These are phyloP conservation scores for Hyphopichia wangnamkhiaoensis DNA, from an alignment of 1,139 yeast genomes.

Conservation along the genomic window DNA sequence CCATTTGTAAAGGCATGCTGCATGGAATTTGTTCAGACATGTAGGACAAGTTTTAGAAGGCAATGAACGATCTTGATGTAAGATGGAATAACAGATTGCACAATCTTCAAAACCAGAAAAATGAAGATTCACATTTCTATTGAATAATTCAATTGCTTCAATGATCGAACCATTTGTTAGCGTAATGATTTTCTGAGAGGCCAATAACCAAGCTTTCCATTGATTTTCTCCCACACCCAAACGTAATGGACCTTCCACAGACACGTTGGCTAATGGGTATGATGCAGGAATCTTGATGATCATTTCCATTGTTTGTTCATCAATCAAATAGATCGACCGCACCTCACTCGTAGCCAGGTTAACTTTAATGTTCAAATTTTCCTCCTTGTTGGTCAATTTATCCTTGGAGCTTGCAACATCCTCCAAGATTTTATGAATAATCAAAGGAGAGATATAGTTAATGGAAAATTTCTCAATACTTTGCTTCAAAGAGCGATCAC, in stretches of 20 bases:
- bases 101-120: constrained; percentile 95
- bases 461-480: constrained; percentile 65
- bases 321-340: constrained; percentile 73
- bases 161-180: constrained; percentile 76
- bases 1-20: constrained; percentile 98
- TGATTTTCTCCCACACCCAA: constrained; percentile 90
- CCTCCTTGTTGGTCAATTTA: constrained; percentile 46
- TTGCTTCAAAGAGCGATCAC: constrained; percentile 57
- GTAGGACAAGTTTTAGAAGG: constrained; percentile 89
- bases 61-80: constrained; percentile 86
- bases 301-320: constrained; percentile 86
- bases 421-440: constrained; percentile 59
- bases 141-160: constrained; percentile 81
- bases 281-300: constrained; percentile 67
- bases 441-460: constrained; percentile 60
- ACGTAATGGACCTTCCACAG: constrained; percentile 75
- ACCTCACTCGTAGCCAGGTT: constrained; percentile 68
- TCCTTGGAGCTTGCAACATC: constrained; percentile 47
- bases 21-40: constrained; percentile 91
- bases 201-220: constrained; percentile 95
- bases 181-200: constrained; percentile 79
- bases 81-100: constrained; percentile 90
- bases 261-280: constrained; percentile 74
- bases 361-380: constrained; percentile 57
- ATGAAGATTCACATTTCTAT: constrained; percentile 76